Evolutionary conservation across 495 filamentous ascomycete genomes (phyloP), one percentile per base, ranked within the genome.

Genomic region (Penicillium diatomitis): DNA sequence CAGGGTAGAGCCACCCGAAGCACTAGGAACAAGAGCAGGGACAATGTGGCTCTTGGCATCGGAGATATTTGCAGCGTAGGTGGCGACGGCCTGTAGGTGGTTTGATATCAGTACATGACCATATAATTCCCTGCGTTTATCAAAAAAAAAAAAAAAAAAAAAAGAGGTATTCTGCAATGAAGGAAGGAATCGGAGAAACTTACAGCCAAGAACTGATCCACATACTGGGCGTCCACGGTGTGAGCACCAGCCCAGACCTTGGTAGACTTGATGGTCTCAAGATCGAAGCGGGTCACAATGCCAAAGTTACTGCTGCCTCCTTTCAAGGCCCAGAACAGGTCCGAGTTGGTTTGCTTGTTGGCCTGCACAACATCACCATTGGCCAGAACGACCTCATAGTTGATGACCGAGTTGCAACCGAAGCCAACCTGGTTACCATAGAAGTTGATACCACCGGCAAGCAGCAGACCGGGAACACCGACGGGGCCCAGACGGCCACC

Each of bases 301-400:
- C 78, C 78, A 42, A 79, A 77, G 63, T 77, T 80, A 61, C 65
- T 73, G 46, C 63, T 66, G 6, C 78, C 78, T 8, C 76, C 78
- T 52, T 72, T 70, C 44, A 82, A 65, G 20, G 79, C 78, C 67
- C 71, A 82, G 64, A 78, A 84, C 4, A 86, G 72, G 60, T 85
- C 80, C 2, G 66, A 41, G 50, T 84, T 66, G n/a, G 66, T 55
- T 3, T 53, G 60, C 39, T 67, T 58, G 62, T 66, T 83, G 8
- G 71, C 82, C 31, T 78, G 58, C 29, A 77, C 63, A 41, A 84
- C 69, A 20, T 68, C 65, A 5, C 78, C 80, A 55, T 83, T 70
- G 12, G 80, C 74, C 6, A 80, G 77, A 2, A 84, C 80, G 4
- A 86, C 75, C 64, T 84, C 76, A 36, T 69, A 82, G 42, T 68